Evolutionary conservation across 2,329 filamentous ascomycete species (phyloP).

Genomic region (Fusarium pseudonygamai): DNA sequence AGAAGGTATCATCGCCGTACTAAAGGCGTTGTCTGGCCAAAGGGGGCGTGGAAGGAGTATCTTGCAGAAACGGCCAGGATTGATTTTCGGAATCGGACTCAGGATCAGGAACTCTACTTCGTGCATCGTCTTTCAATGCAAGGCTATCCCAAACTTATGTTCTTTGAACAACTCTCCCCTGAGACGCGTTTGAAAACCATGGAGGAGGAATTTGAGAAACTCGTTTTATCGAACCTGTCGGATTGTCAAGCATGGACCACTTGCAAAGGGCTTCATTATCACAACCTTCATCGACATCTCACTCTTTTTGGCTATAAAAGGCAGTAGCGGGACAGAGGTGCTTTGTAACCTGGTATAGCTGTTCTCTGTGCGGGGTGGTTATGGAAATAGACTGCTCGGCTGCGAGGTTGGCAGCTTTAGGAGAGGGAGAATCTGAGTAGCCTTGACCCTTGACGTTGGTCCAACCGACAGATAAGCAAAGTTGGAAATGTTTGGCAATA

Average conservation of each 20-base stretch:
- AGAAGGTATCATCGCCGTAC: no score
- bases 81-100: neutral
- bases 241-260: neutral
- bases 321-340: rapidly evolving
- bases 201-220: neutral
- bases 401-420: neutral
- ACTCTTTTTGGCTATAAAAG: neutral
- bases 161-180: neutral
- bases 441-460: neutral
- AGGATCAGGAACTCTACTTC: rapidly evolving
- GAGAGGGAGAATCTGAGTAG: neutral
- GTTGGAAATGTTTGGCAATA: neutral
- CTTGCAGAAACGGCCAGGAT: rapidly evolving
- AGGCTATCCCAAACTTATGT: neutral
- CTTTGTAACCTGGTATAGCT: neutral
- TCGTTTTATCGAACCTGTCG: neutral
- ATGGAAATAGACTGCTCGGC: neutral
- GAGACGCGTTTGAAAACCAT: neutral
- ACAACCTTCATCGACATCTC: rapidly evolving
- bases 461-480: neutral
- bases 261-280: neutral
- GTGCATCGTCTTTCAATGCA: rapidly evolving
- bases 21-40: neutral
- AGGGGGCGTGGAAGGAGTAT: neutral
- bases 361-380: neutral